Percentiles rank a stretch among this genome's conserved stretches.
Evolutionary conservation across 2,329 filamentous ascomycete genomes (phyloP).

Genomic region (Cladobotryum mycophilum): DNA sequence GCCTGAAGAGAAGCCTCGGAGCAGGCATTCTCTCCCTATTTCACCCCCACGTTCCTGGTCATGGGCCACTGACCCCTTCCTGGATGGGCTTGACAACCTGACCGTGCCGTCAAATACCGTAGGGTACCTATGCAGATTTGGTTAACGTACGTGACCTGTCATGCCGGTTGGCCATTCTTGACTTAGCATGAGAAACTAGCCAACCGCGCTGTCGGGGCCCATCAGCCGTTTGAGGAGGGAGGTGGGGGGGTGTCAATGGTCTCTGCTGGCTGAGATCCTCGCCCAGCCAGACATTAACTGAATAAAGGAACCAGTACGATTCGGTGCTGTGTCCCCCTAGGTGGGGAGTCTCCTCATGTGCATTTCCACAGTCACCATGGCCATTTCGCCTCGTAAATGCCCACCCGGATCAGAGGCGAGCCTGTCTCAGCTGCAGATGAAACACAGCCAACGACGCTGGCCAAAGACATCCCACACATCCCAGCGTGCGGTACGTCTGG

Average conservation of each 20-base stretch:
- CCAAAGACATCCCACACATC: slow-evolving; percentile 14
- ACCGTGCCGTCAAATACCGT: slow-evolving; percentile 9
- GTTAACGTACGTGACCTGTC: slow-evolving; percentile 9
- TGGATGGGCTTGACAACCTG: not conserved
- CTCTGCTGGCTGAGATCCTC: slow-evolving; percentile 11
- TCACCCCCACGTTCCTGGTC: no score
- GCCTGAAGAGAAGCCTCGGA: no score
- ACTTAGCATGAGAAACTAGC: slow-evolving; percentile 2
- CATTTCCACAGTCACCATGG: slow-evolving; percentile 8
- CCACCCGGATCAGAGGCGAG: slow-evolving; percentile 15
- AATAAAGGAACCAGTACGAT: slow-evolving; percentile 2
- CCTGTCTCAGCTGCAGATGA: slow-evolving; percentile 28
- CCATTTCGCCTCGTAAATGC: slow-evolving; percentile 9
- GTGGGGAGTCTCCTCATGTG: slow-evolving; percentile 8
- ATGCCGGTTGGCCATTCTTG: slow-evolving; percentile 5
- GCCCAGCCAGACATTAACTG: slow-evolving; percentile 4
- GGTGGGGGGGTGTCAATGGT: not conserved
- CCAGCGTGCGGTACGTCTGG: slow-evolving; percentile 15
- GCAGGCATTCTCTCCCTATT: no score
- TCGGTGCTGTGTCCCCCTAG: slow-evolving; percentile 4
- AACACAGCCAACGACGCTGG: slow-evolving; percentile 25
- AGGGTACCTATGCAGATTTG: slow-evolving; percentile 12
- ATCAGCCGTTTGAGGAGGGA: not conserved
- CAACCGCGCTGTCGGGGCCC: slow-evolving; percentile 8
- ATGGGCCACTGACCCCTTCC: no score